Conservation (phyloP, 805 yeast species). For the Blastobotrys mokoenaii region DNA sequence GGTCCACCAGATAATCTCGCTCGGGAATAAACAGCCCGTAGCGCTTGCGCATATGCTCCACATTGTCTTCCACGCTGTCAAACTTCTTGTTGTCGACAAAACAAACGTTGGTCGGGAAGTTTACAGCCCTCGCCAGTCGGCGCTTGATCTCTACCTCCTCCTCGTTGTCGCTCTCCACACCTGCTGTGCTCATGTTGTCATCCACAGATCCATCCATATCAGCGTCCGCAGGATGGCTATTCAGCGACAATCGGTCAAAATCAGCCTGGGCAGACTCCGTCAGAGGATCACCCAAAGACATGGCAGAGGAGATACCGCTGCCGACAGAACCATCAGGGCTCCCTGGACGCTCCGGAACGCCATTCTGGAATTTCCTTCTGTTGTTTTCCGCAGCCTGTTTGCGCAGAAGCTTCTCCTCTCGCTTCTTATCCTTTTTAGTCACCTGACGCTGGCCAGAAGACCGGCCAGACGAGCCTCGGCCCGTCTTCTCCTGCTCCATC, state of each 20-base stretch:
- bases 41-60: conserved; percentile 64
- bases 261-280: too few relatives aligned
- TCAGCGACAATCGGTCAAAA: too few relatives aligned
- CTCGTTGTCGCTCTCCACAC: conserved; percentile 14
- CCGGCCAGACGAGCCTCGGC: conserved; percentile 18
- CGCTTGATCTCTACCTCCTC: conserved; percentile 20
- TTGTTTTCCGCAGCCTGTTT: conserved; percentile 3
- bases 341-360: conserved; percentile 7
- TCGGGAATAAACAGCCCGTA: conserved; percentile 93
- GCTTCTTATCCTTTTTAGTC: conserved; percentile 30
- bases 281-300: conserved; percentile 22
- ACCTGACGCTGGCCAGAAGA: conserved; percentile 25
- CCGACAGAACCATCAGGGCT: conserved; percentile 13
- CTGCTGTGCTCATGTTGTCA: background rate
- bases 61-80: conserved; percentile 47
- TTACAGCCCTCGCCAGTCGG: conserved; percentile 11
- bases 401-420: conserved; percentile 23
- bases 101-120: conserved; percentile 29
- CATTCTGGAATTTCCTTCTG: background rate
- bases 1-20: conserved; percentile 53
- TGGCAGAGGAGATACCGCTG: conserved; percentile 15
- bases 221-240: background rate
- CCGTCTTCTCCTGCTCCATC: conserved; percentile 15
- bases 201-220: background rate
- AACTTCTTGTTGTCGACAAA: conserved; percentile 41